phyloP scores from a whole-genome alignment of 2,329 filamentous ascomycete genomes.

The Talaromyces sp. region DNA sequence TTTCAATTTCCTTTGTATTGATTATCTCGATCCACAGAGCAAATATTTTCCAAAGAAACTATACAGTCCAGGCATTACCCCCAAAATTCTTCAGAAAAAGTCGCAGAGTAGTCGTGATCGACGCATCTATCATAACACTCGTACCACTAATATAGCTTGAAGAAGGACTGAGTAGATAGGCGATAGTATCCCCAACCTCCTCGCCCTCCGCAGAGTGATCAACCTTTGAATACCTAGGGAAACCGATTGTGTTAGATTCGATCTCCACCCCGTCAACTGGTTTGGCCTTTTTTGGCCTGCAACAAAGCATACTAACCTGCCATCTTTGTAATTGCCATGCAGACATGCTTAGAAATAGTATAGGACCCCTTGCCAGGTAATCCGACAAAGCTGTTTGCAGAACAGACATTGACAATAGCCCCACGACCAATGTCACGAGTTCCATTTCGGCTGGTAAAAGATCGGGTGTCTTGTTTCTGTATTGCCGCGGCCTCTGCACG shows the following conservation, averaged over 20 bases:
- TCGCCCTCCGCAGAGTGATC: neutral
- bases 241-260: too few species aligned
- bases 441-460: neutral
- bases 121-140: neutral
- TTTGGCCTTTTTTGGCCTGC: too few species aligned
- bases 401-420: neutral
- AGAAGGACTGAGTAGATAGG: neutral
- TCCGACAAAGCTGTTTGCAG: neutral
- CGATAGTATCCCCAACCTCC: neutral
- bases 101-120: neutral
- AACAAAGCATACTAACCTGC: neutral
- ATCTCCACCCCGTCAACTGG: too few species aligned
- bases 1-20: too few species aligned
- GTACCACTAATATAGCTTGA: neutral
- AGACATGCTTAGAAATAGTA: neutral
- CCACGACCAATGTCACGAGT: constrained; percentile 1
- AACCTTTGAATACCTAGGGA: too few species aligned
- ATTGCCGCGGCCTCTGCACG: neutral
- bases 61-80: too few species aligned
- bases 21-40: too few species aligned
- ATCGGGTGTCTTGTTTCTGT: neutral
- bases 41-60: too few species aligned
- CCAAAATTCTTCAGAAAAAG: too few species aligned
- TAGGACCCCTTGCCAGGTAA: neutral
- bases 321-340: neutral